phyloP scores from a whole-genome alignment of 23 red algal genomes.

The Chondrus crispus region DNA sequence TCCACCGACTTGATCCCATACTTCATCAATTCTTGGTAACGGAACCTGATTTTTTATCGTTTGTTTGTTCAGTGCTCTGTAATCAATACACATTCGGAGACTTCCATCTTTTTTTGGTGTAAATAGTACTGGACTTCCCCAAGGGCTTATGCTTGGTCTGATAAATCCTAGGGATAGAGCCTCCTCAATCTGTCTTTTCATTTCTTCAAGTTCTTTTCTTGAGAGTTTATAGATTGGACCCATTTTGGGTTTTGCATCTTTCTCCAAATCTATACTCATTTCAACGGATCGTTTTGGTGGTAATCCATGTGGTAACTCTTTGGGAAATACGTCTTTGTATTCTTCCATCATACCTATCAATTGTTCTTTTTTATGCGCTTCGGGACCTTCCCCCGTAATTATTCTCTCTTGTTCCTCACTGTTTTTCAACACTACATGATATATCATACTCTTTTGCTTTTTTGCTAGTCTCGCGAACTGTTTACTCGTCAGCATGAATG shows the following conservation, averaged over 20 bases:
- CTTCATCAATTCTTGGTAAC: constrained; percentile 18
- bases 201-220: background rate
- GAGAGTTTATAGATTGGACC: background rate
- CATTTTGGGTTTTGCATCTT: background rate
- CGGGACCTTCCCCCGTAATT: background rate
- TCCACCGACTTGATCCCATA: background rate
- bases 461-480: background rate
- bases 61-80: constrained; percentile 24
- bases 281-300: background rate
- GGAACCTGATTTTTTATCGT: constrained; percentile 7
- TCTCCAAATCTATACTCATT: background rate
- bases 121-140: constrained; percentile 14
- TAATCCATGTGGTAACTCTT: too few relatives aligned
- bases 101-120: background rate
- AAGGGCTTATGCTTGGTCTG: constrained; percentile 11
- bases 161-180: background rate
- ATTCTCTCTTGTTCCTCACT: background rate
- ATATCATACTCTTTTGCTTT: constrained; percentile 4
- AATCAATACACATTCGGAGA: constrained; percentile 16
- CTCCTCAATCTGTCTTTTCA: background rate
- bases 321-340: background rate
- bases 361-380: too few relatives aligned
- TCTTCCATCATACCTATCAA: background rate
- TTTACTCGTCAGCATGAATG: background rate
- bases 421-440: background rate